These are phyloP conservation scores for Sicyos baderoa DNA, from an alignment of 306 rosid genomes.

Conservation along the genomic window DNA sequence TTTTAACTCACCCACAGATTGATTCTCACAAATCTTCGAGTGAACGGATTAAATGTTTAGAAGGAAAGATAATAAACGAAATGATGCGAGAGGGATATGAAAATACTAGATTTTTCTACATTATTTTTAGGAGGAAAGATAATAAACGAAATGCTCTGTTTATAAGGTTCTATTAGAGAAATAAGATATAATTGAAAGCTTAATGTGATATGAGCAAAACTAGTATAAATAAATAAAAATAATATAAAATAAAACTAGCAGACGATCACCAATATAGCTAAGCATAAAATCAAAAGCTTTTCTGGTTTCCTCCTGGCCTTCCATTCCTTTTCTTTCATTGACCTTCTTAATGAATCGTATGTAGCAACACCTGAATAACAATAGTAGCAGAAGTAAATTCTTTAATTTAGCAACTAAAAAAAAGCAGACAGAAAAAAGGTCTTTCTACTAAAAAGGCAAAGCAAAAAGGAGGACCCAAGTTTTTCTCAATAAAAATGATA, in stretches of 20 bases:
- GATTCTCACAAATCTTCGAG: too few relatives aligned
- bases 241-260: too few relatives aligned
- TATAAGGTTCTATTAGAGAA: not conserved
- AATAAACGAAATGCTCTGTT: too few relatives aligned
- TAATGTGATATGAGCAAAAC: not conserved
- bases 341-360: slow-evolving; percentile 81
- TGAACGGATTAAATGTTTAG: too few relatives aligned
- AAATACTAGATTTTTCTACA: too few relatives aligned
- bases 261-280: slow-evolving; percentile 59
- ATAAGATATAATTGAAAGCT: not conserved
- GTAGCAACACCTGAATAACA: slow-evolving; percentile 70
- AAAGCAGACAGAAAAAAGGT: not conserved
- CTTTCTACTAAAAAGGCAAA: not conserved
- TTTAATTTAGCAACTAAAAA: not conserved
- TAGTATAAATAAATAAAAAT: not conserved
- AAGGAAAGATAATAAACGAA: too few relatives aligned
- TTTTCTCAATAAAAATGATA: too few relatives aligned
- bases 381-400: slow-evolving; percentile 22
- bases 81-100: too few relatives aligned
- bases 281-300: slow-evolving; percentile 98
- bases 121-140: too few relatives aligned
- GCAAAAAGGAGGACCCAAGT: not conserved
- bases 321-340: slow-evolving; percentile 75
- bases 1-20: too few relatives aligned
- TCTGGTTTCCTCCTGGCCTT: slow-evolving; percentile 97